Conservation (phyloP, 2,329 filamentous ascomycete genomes). For the Helminthosporium solani region DNA sequence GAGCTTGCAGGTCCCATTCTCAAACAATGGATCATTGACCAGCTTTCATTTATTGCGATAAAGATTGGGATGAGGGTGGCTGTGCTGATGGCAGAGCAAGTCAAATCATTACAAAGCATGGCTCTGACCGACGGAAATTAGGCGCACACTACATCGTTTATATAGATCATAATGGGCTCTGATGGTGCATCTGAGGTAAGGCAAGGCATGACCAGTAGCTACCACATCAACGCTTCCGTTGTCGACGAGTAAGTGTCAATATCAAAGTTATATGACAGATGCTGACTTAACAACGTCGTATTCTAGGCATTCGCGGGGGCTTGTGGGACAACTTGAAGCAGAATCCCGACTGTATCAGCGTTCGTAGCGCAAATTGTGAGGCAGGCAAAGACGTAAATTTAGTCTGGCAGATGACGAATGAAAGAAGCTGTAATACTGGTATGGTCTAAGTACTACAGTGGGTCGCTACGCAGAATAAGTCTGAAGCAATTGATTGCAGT, state of each 20-base stretch:
- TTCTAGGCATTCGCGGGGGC: not conserved
- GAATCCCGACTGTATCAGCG: not conserved
- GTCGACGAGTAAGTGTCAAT: too few relatives aligned
- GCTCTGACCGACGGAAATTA: slow-evolving; percentile 1
- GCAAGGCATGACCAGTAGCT: too few relatives aligned
- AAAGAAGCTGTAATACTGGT: not conserved
- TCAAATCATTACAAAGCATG: slow-evolving; percentile 12
- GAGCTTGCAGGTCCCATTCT: slow-evolving; percentile 17
- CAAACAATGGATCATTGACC: slow-evolving; percentile 25
- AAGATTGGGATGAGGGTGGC: slow-evolving; percentile 30
- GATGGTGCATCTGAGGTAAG: too few relatives aligned
- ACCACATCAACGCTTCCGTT: too few relatives aligned
- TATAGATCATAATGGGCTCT: too few relatives aligned
- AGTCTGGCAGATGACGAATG: not conserved
- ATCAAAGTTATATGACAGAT: too few relatives aligned
- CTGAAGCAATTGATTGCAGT: not conserved
- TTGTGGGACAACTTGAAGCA: not conserved
- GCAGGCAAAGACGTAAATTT: too few relatives aligned
- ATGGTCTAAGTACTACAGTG: not conserved
- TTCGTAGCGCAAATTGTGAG: not conserved
- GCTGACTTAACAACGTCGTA: too few relatives aligned
- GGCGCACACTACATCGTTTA: not conserved
- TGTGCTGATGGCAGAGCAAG: slow-evolving; percentile 19
- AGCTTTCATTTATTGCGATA: slow-evolving; percentile 23
- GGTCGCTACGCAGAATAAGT: not conserved